Conservation (phyloP, 129 eudicot genomes). For the Artemisia tridentata region DNA sequence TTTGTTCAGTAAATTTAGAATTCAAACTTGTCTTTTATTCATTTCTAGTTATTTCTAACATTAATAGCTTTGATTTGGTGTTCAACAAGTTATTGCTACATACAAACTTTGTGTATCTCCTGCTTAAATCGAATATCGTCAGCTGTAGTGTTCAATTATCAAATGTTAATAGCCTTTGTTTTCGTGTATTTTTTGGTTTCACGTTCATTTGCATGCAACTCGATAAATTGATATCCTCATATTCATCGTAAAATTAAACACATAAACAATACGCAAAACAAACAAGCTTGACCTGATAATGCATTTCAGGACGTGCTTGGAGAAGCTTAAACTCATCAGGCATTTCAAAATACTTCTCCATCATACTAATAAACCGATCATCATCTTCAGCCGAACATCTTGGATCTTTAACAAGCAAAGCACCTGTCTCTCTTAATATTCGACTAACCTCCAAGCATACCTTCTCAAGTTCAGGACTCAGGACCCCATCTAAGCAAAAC, state of each 20-base stretch:
- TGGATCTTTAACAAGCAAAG: conserved; percentile 67
- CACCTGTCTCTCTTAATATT: conserved; percentile 69
- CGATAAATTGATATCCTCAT: no score
- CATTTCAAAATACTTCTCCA: conserved; percentile 72
- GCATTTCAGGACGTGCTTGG: conserved; percentile 71
- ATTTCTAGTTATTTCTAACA: neutral
- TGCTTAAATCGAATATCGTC: no score
- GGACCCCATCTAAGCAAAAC: conserved; percentile 13
- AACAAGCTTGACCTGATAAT: conserved; percentile 54
- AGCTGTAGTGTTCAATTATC: no score
- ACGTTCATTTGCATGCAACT: no score
- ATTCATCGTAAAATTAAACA: neutral
- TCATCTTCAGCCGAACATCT: conserved; percentile 62
- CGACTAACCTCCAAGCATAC: conserved; percentile 64
- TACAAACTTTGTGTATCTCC: no score
- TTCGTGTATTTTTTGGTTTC: no score
- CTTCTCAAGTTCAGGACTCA: conserved; percentile 32
- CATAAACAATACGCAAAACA: neutral
- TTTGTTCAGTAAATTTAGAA: no score
- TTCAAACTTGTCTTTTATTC: neutral
- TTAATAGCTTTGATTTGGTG: neutral
- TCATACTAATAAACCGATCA: conserved; percentile 69
- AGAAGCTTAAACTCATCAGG: conserved; percentile 58
- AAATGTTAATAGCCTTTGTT: no score
- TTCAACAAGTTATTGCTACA: no score